These are phyloP conservation scores for Kodamaea hsintzibuensis DNA, from an alignment of 805 yeast genomes.

Conservation along the genomic window DNA sequence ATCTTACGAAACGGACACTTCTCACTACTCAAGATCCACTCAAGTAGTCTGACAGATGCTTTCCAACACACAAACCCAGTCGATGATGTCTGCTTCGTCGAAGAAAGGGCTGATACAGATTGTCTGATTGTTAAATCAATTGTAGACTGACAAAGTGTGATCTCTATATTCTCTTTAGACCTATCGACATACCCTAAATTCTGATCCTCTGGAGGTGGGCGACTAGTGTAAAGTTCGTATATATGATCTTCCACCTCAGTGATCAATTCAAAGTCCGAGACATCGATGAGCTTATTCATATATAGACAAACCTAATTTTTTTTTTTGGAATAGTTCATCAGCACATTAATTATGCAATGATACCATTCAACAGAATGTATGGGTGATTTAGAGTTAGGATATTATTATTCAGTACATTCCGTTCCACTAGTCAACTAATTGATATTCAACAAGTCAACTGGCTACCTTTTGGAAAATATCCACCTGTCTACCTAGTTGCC, in stretches of 20 bases:
- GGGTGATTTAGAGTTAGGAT: not conserved
- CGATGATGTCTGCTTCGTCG: slow-evolving; percentile 39
- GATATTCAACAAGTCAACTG: not conserved
- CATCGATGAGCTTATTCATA: not conserved
- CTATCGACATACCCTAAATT: slow-evolving; percentile 40
- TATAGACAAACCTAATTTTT: not conserved
- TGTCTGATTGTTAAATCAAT: slow-evolving; percentile 33
- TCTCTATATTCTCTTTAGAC: slow-evolving; percentile 20
- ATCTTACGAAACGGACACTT: slow-evolving; percentile 26
- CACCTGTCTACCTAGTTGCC: not conserved
- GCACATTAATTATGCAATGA: not conserved
- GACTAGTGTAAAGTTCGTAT: slow-evolving; percentile 31
- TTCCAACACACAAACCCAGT: slow-evolving; percentile 71
- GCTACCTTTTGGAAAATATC: not conserved
- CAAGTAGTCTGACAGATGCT: slow-evolving; percentile 46
- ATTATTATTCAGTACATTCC: not conserved
- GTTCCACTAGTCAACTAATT: not conserved
- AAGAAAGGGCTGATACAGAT: slow-evolving; percentile 33
- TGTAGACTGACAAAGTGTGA: slow-evolving; percentile 21
- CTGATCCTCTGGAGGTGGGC: slow-evolving; percentile 25
- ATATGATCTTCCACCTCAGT: slow-evolving; percentile 28
- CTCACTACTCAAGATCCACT: slow-evolving; percentile 48
- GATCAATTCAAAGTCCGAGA: not conserved
- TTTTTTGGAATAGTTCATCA: not conserved
- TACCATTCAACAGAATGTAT: not conserved